phyloP scores from a whole-genome alignment of 257 asterid species.

The Nicotiana obtusifolia region DNA sequence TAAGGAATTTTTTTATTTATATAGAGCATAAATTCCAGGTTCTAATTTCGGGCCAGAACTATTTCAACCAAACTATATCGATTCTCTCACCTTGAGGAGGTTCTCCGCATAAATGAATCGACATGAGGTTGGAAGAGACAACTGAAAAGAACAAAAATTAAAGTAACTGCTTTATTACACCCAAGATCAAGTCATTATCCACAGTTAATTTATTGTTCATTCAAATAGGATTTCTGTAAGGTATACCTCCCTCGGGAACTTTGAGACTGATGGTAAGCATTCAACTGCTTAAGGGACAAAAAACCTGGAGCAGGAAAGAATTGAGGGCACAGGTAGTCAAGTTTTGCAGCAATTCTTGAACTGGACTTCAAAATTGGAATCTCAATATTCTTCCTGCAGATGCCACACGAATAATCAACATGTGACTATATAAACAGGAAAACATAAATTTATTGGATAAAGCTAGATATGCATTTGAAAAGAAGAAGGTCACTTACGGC shows the following conservation, averaged over 20 bases:
- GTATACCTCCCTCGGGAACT: slow-evolving; percentile 32
- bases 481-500: slow-evolving; percentile 34
- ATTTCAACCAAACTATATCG: not conserved
- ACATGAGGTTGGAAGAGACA: slow-evolving; percentile 23
- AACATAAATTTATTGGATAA: not conserved
- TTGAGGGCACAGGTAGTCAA: slow-evolving; percentile 77
- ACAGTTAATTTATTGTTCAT: not conserved
- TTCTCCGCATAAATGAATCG: slow-evolving; percentile 63
- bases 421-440: not conserved
- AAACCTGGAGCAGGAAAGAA: slow-evolving; percentile 83
- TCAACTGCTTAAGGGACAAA: slow-evolving; percentile 47
- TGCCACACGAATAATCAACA: slow-evolving; percentile 3
- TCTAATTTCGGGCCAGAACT: not conserved
- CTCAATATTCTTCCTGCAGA: slow-evolving; percentile 72
- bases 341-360: slow-evolving; percentile 75
- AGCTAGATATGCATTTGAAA: slow-evolving; percentile 2
- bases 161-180: slow-evolving; percentile 1
- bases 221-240: not conserved
- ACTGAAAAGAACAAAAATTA: slow-evolving; percentile 38
- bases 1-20: not conserved
- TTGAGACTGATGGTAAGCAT: slow-evolving; percentile 20
- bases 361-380: slow-evolving; percentile 79
- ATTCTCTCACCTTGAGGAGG: slow-evolving; percentile 72
- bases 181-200: not conserved
- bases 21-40: not conserved